Conservation (phyloP, 108 stramenopile species). For the Cylindrotheca fusiformis region DNA sequence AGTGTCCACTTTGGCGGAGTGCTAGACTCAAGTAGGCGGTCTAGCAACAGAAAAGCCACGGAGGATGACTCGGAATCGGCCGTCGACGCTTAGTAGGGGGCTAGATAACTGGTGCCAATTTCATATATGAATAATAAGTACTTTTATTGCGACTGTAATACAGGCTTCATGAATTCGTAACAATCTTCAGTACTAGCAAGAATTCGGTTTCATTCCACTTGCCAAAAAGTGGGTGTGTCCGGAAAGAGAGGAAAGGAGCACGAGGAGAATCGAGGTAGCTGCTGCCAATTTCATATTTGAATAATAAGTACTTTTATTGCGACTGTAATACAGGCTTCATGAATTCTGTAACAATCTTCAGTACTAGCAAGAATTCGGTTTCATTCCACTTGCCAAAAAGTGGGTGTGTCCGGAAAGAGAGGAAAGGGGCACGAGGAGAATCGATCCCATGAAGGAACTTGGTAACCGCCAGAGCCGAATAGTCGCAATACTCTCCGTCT, state of each 20-base stretch:
- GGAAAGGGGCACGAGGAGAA: conserved; percentile 48
- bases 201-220: conserved; percentile 47
- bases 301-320: neutral
- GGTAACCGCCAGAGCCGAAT: conserved; percentile 61
- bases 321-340: neutral
- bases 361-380: conserved; percentile 25
- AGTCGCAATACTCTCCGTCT: conserved; percentile 38
- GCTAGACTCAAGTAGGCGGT: neutral
- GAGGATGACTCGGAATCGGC: neutral
- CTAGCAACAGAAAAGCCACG: neutral
- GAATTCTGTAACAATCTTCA: conserved; percentile 16
- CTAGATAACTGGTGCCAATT: too few relatives aligned
- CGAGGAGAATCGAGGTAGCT: conserved; percentile 65
- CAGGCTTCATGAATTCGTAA: too few relatives aligned
- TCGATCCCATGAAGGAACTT: conserved; percentile 83
- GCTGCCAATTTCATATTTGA: too few relatives aligned
- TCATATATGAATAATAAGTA: too few relatives aligned
- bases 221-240: conserved; percentile 65
- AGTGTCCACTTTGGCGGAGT: neutral
- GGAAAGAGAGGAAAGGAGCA: conserved; percentile 42
- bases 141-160: too few relatives aligned
- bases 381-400: conserved; percentile 68
- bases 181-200: conserved; percentile 13
- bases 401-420: conserved; percentile 44
- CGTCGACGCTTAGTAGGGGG: too few relatives aligned